Base-by-base conservation (phyloP, 805 yeast species). In the Limtongozyma cylindracea region DNA sequence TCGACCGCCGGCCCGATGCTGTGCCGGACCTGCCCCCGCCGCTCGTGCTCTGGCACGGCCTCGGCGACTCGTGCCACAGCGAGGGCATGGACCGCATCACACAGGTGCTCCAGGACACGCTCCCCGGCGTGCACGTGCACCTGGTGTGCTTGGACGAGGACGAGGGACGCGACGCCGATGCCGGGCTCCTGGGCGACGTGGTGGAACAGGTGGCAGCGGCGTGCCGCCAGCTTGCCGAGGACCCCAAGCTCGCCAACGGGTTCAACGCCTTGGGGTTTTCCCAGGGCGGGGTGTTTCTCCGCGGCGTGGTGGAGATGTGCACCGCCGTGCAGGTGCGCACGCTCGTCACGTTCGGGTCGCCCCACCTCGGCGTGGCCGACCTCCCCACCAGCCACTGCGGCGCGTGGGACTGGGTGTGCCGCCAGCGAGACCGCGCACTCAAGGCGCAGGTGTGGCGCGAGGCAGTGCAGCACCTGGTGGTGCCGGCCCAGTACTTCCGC, bases 31-130 rank as follows among this genome's bases (percentile, higher is more conserved):
- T 5, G n/a, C 18, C 18, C 11, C 4, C 5, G 5, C 71, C 77
- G 0, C 53, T 74, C 3, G 77, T 74, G 3, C 35, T 76, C 19
- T 74, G 91, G 91, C 91, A 74, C 33, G 91, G 91, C 0, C 52
- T 76, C 41, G 88, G 91, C 0, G 91, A 74, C 37, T 53, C 59
- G 8, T 73, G 65, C 36, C 57, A 69, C 34, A 62, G 78, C 0
- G 38, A 54, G 1, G 61, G 71, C 0, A 61, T 72, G 51, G 45
- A 41, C 15, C 39, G 49, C n/a, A 59, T 56, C 2, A 40, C 43
- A 4, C 48, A 47, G 1, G 25, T 56, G 2, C 42, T 72, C 6
- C 33, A 45, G 11, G 42, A 47, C 6, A 37, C 43, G 3, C 38
- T 56, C 22, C 78, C 80, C 1, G 58, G 45, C 1, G 38, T 56